Percentiles rank a stretch among this genome's conserved stretches.
These are phyloP conservation scores for Leptosphaerulina australis DNA, from an alignment of 2,329 filamentous ascomycete genomes.

Conservation along the genomic window DNA sequence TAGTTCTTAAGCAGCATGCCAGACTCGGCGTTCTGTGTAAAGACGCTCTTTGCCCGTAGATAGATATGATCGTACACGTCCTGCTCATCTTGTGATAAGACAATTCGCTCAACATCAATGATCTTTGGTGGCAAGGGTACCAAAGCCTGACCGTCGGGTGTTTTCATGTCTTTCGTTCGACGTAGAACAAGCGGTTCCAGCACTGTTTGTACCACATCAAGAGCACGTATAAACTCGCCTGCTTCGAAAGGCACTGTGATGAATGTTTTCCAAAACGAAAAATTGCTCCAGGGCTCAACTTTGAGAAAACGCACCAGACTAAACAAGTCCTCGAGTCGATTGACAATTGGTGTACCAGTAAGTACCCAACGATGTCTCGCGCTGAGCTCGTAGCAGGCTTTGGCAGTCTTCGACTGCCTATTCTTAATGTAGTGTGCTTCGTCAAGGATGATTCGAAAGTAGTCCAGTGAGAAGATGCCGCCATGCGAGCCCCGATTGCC, in stretches of 20 bases:
- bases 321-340: slow-evolving; percentile 92
- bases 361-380: slow-evolving; percentile 90
- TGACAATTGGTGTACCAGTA: slow-evolving; percentile 96
- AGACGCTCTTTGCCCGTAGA: slow-evolving; percentile 78
- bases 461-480: slow-evolving; percentile 87
- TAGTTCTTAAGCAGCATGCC: slow-evolving; percentile 95
- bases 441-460: slow-evolving; percentile 93
- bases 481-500: slow-evolving; percentile 68
- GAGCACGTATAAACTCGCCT: slow-evolving; percentile 87
- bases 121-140: slow-evolving; percentile 82
- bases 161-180: slow-evolving; percentile 98
- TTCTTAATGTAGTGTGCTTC: slow-evolving; percentile 95
- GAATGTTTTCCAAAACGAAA: slow-evolving; percentile 98
- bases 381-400: slow-evolving; percentile 88
- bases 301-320: slow-evolving; percentile 89
- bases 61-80: slow-evolving; percentile 94
- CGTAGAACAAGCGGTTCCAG: slow-evolving; percentile 93
- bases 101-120: slow-evolving; percentile 84
- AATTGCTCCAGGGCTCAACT: slow-evolving; percentile 98
- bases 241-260: slow-evolving; percentile 97
- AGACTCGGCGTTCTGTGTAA: slow-evolving; percentile 84
- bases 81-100: slow-evolving; percentile 81
- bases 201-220: slow-evolving; percentile 97
- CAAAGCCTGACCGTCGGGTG: slow-evolving; percentile 78
- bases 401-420: slow-evolving; percentile 84